Evolutionary conservation across 495 filamentous ascomycete genomes (phyloP).

Genomic region (Penicillium turbatum): DNA sequence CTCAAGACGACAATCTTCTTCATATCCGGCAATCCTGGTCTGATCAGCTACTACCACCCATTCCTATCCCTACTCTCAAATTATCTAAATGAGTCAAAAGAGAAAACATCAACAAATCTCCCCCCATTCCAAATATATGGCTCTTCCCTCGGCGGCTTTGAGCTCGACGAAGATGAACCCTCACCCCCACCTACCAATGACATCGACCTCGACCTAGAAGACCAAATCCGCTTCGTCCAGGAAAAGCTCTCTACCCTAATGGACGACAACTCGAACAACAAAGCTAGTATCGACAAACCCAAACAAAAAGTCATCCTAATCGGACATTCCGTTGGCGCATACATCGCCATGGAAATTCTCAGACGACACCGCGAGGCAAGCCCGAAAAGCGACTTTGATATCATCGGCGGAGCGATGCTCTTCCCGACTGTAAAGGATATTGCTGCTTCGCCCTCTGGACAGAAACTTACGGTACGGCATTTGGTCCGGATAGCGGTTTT

Average conservation of each 20-base stretch:
- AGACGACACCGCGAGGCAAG: constrained; percentile 42
- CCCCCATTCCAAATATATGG: constrained; percentile 53
- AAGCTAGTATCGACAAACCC: not conserved
- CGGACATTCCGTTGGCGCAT: constrained; percentile 78
- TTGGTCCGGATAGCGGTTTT: constrained; percentile 5
- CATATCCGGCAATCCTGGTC: constrained; percentile 82
- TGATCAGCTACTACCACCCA: constrained; percentile 73
- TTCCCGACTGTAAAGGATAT: constrained; percentile 79
- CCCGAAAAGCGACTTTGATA: constrained; percentile 34
- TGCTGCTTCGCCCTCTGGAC: constrained; percentile 59
- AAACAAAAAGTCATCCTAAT: constrained; percentile 63
- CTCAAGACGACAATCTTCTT: constrained; percentile 52
- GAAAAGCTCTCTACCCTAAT: constrained; percentile 26
- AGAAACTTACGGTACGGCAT: constrained; percentile 45
- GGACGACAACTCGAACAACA: not conserved
- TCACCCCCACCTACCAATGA: not conserved
- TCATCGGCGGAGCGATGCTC: constrained; percentile 60
- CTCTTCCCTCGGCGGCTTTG: constrained; percentile 70
- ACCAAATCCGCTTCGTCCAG: constrained; percentile 55
- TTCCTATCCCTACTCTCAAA: constrained; percentile 57
- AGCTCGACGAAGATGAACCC: constrained; percentile 31
- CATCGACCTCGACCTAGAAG: constrained; percentile 42
- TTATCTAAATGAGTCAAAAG: constrained; percentile 9
- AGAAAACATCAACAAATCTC: not conserved
- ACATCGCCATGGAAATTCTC: constrained; percentile 71